Percentiles rank a stretch among this genome's conserved stretches.
Conservation (phyloP, 2,329 filamentous ascomycete genomes). For the Colletotrichum limetticola region DNA sequence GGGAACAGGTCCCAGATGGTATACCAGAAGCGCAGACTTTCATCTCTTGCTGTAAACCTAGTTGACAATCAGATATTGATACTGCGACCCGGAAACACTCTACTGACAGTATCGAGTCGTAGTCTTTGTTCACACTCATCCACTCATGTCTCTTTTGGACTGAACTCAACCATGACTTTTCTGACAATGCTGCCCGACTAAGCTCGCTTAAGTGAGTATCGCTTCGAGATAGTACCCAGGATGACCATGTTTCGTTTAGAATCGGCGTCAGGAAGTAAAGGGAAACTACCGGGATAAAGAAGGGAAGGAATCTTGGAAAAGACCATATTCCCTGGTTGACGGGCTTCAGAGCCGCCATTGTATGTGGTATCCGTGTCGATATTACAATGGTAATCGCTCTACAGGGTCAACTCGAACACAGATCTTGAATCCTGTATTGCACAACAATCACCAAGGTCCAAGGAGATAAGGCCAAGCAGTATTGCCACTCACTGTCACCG, state of each 20-base stretch:
- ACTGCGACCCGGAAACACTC: too few species aligned
- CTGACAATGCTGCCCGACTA: neutral
- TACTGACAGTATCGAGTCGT: neutral
- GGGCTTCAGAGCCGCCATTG: neutral
- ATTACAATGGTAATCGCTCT: neutral
- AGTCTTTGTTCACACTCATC: neutral
- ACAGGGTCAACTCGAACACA: neutral
- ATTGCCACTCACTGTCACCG: too few species aligned
- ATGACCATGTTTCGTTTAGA: neutral
- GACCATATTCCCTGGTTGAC: neutral
- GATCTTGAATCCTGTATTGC: neutral
- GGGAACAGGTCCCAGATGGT: constrained; percentile 52
- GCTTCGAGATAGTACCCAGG: neutral
- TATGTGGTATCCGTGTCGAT: neutral
- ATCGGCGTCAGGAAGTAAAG: neutral
- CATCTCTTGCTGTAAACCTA: neutral
- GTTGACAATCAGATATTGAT: neutral
- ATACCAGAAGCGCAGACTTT: constrained; percentile 34
- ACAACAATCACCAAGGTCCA: neutral
- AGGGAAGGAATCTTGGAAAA: neutral
- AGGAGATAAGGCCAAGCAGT: neutral
- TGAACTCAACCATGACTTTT: neutral
- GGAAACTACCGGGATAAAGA: neutral
- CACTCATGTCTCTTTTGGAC: neutral
- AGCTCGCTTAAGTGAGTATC: neutral